Base-by-base conservation (phyloP, 2,329 filamentous ascomycete species). In the Grosmannia serpens region DNA sequence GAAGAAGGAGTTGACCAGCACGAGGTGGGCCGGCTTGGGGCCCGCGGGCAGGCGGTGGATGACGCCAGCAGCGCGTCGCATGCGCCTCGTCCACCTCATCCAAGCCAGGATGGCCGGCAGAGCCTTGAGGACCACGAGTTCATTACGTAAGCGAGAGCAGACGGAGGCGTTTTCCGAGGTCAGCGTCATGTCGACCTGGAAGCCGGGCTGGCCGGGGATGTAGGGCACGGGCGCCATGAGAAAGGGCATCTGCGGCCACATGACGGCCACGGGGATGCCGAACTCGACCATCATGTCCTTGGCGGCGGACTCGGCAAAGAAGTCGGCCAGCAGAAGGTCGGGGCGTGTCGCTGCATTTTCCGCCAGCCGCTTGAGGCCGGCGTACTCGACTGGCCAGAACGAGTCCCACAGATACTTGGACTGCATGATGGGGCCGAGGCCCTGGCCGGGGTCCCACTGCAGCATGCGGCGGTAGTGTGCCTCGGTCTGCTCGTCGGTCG, bases 271-370 rank as follows among this genome's bases (percentile, higher is more conserved):
- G 3, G 54, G 41, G 3, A 56, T 31, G 54, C 33, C 26, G 26
- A 31, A 46, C 44, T 56, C 24, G 44, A 31, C 26, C n/a, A 49
- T 27, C 20, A 56, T 56, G 54, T 56, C 54, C 54, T 56, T 56
- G 9, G 33, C 33, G 44, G 29, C 54, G 20, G 54, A 41, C 13
- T 46, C 27, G 27, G 29, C 54, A 11, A 56, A 56, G 11, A 56
- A 56, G 54, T 56, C 54, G 26, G 54, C 54, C 27, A 56, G 20
- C 7, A 56, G 20, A 7, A 56, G n/a, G 29, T 56, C 44, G 1
- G 41, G 54, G 20, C 26, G 44, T 3, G 35, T 29, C 6, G 5
- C 1, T 20, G 44, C 27, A 6, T 35, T n/a, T 4, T 20, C 27
- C 9, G 33, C 41, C 20, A 56, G 20, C 15, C 13, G 24, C 27